phyloP scores from a whole-genome alignment of 352 stramenopile species.

The Peronospora farinosa region DNA sequence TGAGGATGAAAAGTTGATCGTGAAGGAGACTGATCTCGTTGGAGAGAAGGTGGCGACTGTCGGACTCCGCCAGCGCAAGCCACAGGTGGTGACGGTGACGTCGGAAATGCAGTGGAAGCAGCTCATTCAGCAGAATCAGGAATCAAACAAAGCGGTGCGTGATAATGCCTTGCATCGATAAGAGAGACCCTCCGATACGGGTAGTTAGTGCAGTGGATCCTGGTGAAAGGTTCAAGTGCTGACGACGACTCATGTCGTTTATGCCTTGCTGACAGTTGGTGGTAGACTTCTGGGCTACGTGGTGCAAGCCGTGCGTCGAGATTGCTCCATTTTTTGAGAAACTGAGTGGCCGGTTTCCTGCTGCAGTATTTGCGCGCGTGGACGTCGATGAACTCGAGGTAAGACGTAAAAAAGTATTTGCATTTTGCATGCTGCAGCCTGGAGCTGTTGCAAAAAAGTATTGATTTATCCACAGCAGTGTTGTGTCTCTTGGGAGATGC shows the following conservation, averaged over 20 bases:
- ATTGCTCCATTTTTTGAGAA: constrained; percentile 75
- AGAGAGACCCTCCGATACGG: no score
- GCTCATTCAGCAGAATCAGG: constrained; percentile 42
- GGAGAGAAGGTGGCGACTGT: constrained; percentile 4
- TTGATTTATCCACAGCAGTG: not conserved
- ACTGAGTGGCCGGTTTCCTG: constrained; percentile 49
- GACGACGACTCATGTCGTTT: constrained; percentile 1
- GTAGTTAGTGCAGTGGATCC: no score
- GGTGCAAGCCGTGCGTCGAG: constrained; percentile 75
- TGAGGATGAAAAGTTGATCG: constrained; percentile 45
- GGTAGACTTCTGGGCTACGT: constrained; percentile 82
- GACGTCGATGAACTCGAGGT: constrained; percentile 74
- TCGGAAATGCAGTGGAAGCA: constrained; percentile 51
- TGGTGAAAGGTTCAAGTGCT: not conserved
- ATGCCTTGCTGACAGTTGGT: constrained; percentile 42
- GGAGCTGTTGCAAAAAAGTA: not conserved
- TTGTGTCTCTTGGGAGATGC: not conserved
- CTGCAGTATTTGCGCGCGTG: constrained; percentile 61
- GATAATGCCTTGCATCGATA: not conserved
- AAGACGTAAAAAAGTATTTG: not conserved
- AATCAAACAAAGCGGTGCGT: constrained; percentile 41
- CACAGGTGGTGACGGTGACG: constrained; percentile 37
- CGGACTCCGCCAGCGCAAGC: constrained; percentile 58
- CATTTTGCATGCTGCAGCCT: not conserved
- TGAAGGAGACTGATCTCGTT: constrained; percentile 10